Evolutionary conservation across 441 rosid genomes (phyloP).

Genomic region (Mallotus japonicus): DNA sequence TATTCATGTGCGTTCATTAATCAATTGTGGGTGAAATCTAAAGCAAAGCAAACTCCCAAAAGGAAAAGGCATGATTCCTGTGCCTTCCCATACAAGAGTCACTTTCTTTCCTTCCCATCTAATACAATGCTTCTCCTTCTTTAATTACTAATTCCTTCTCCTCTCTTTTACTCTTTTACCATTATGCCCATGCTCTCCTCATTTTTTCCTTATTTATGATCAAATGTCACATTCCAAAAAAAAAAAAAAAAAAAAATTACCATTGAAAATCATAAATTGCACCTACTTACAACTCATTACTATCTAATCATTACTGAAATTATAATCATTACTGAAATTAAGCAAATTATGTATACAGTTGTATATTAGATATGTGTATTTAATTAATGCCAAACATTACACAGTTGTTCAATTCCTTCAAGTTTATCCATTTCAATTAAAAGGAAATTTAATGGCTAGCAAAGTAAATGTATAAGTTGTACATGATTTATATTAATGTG

Average conservation of each 20-base stretch:
- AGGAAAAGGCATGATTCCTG: constrained; percentile 53
- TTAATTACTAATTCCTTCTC: constrained; percentile 28
- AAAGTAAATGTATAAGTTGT: too few relatives aligned
- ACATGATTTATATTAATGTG: too few relatives aligned
- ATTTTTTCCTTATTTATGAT: too few relatives aligned
- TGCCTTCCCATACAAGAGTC: constrained; percentile 38
- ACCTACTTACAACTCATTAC: neutral
- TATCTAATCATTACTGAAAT: neutral
- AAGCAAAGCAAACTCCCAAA: constrained; percentile 33
- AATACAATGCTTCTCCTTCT: constrained; percentile 15
- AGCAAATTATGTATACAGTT: neutral
- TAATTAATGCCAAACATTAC: neutral
- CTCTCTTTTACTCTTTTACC: constrained; percentile 1
- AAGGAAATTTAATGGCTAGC: neutral
- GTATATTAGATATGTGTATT: neutral
- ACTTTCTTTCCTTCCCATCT: constrained; percentile 23
- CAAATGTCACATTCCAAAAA: too few relatives aligned
- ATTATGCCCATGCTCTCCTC: neutral
- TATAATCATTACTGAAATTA: neutral
- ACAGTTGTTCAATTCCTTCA: neutral
- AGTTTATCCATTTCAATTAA: neutral
- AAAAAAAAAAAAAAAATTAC: too few relatives aligned
- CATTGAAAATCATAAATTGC: too few relatives aligned
- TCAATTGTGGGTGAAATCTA: constrained; percentile 36
- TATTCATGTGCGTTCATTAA: constrained; percentile 59